Conservation (phyloP, 352 stramenopile species). For the Thraustochytrium sp. region DNA sequence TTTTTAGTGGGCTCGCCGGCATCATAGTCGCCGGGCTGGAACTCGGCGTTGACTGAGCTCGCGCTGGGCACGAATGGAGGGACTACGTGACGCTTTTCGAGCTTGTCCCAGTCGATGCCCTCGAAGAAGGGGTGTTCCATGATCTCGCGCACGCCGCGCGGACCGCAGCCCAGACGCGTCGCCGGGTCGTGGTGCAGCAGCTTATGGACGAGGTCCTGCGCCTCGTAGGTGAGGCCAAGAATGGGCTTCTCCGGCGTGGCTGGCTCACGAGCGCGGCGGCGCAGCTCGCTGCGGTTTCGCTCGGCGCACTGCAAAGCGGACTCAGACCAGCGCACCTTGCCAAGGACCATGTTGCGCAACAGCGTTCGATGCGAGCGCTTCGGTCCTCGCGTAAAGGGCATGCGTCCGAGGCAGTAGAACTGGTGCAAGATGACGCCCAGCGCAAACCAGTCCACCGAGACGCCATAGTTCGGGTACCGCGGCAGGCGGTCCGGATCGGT, state of each 20-base stretch:
- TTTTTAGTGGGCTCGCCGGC: background rate
- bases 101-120: slow-evolving; percentile 70
- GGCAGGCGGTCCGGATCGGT: slow-evolving; percentile 6
- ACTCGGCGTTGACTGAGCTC: slow-evolving; percentile 23
- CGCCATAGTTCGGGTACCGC: slow-evolving; percentile 16
- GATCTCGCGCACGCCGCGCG: slow-evolving; percentile 73
- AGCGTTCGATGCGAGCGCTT: slow-evolving; percentile 34
- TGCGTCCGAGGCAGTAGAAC: slow-evolving; percentile 24
- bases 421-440: slow-evolving; percentile 34
- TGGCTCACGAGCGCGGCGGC: background rate
- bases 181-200: slow-evolving; percentile 89
- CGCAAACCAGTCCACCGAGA: slow-evolving; percentile 32
- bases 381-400: slow-evolving; percentile 20
- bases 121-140: slow-evolving; percentile 84
- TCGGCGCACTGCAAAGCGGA: background rate
- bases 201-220: slow-evolving; percentile 47
- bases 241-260: background rate
- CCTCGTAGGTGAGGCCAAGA: slow-evolving; percentile 34
- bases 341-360: slow-evolving; percentile 19
- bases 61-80: slow-evolving; percentile 7
- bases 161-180: slow-evolving; percentile 81
- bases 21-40: slow-evolving; percentile 20
- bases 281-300: background rate
- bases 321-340: slow-evolving; percentile 15
- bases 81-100: slow-evolving; percentile 20